These are phyloP conservation scores for Pseudogymnoascus verrucosus DNA, from an alignment of 2,329 filamentous ascomycete genomes.

Conservation along the genomic window DNA sequence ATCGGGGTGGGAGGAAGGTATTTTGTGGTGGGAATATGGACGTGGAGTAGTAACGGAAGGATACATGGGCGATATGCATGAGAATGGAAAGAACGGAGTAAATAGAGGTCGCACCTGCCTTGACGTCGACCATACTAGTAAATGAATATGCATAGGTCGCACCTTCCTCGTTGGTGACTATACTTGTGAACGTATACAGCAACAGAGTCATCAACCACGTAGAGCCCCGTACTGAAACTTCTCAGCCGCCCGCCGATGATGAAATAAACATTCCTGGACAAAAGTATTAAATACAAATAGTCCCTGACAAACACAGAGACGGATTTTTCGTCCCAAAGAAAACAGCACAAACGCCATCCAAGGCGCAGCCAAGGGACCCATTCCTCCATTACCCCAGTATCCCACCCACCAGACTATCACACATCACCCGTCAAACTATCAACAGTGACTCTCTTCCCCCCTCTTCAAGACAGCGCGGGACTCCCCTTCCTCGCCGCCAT, in stretches of 20 bases:
- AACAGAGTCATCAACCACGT: neutral
- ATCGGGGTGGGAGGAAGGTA: neutral
- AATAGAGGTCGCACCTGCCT: neutral
- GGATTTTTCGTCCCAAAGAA: neutral
- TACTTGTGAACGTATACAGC: neutral
- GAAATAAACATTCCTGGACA: neutral
- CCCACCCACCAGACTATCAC: neutral
- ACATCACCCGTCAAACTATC: neutral
- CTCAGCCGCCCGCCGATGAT: neutral
- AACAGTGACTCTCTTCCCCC: neutral
- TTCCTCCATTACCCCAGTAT: neutral
- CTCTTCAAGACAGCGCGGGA: conserved; percentile 23
- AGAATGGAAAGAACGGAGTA: neutral
- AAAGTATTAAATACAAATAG: conserved; percentile 6
- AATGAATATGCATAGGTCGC: neutral
- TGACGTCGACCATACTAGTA: neutral
- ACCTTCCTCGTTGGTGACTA: neutral
- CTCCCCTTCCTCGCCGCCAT: conserved; percentile 25
- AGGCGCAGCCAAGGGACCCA: conserved; percentile 2
- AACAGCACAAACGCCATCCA: neutral
- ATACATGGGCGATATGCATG: neutral
- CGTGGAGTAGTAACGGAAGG: neutral
- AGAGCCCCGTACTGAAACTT: neutral
- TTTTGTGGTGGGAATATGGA: neutral
- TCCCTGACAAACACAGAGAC: conserved; percentile 3